These are phyloP conservation scores for Aureobasidium mangrovei DNA, from an alignment of 2,329 filamentous ascomycete genomes.

Conservation along the genomic window DNA sequence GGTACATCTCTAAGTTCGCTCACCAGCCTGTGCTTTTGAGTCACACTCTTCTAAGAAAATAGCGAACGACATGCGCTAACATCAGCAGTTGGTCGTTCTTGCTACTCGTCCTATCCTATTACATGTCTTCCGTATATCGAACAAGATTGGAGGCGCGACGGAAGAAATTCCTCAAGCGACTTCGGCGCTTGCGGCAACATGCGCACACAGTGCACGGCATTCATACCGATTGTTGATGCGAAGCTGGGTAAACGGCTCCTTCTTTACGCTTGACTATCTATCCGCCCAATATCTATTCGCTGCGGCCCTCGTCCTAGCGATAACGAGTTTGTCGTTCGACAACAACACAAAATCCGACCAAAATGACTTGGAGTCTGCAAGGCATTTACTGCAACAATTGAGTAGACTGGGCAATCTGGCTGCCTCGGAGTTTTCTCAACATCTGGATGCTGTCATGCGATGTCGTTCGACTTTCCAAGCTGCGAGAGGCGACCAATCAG, in stretches of 20 bases:
- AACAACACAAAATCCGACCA: constrained; percentile 28
- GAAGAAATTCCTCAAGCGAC: constrained; percentile 15
- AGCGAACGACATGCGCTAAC: not conserved
- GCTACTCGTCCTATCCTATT: constrained; percentile 28
- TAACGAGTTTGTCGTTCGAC: constrained; percentile 33
- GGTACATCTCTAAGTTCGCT: too few species aligned
- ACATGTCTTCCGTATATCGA: constrained; percentile 23
- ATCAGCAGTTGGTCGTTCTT: constrained; percentile 23
- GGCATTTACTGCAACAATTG: constrained; percentile 33
- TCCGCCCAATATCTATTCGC: constrained; percentile 42
- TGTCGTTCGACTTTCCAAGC: constrained; percentile 4
- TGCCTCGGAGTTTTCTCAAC: constrained; percentile 35
- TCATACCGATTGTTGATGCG: constrained; percentile 36
- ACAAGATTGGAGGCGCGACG: constrained; percentile 14
- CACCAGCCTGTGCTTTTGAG: too few species aligned
- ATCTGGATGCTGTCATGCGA: constrained; percentile 28
- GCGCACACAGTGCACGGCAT: constrained; percentile 38
- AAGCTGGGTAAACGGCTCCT: constrained; percentile 40
- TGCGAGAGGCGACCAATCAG: not conserved
- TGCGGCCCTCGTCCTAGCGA: constrained; percentile 36
- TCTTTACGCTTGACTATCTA: constrained; percentile 41
- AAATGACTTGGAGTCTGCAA: constrained; percentile 34
- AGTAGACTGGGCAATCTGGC: constrained; percentile 34
- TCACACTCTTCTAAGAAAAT: too few species aligned
- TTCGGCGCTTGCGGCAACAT: constrained; percentile 25